Evolutionary conservation across 2,329 filamentous ascomycete species (phyloP).

Genomic region (Zasmidium citrigriseum): DNA sequence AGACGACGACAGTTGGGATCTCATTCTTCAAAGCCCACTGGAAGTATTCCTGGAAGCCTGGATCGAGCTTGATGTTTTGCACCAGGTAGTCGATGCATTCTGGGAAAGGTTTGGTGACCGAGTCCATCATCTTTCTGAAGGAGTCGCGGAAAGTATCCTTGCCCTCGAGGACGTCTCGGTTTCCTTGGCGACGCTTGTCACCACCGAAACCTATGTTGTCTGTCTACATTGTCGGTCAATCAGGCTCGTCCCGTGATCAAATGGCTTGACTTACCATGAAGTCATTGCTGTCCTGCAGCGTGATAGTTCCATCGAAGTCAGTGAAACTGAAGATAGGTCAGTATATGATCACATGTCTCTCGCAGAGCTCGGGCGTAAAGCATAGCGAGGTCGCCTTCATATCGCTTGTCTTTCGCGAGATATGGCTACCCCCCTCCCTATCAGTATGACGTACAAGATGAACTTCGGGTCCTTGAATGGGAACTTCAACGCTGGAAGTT

Average conservation of each 20-base stretch:
- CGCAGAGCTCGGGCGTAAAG: too few species aligned
- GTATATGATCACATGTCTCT: too few species aligned
- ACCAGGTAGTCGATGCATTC: conserved; percentile 78
- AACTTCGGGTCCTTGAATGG: conserved; percentile 68
- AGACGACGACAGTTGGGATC: conserved; percentile 88
- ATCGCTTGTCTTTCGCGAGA: too few species aligned
- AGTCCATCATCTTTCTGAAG: conserved; percentile 91
- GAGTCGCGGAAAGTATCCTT: conserved; percentile 76
- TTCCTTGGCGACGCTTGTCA: conserved; percentile 69
- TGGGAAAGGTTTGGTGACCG: conserved; percentile 75
- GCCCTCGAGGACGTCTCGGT: conserved; percentile 73
- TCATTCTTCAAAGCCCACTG: conserved; percentile 78
- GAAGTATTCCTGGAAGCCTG: conserved; percentile 85
- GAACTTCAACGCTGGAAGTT: conserved; percentile 49
- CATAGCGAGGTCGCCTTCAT: too few species aligned
- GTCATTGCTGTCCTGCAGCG: conserved; percentile 70
- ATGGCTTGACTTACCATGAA: conserved; percentile 51
- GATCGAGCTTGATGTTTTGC: conserved; percentile 84
- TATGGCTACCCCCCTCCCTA: not conserved
- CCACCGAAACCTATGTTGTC: conserved; percentile 87
- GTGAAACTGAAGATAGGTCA: conserved; percentile 67
- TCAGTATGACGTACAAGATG: conserved; percentile 63
- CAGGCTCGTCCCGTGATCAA: conserved; percentile 41
- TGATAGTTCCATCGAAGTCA: conserved; percentile 97
- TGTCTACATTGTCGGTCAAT: conserved; percentile 66